phyloP scores from a whole-genome alignment of 495 filamentous ascomycete species.

The Haplographium delicatum region DNA sequence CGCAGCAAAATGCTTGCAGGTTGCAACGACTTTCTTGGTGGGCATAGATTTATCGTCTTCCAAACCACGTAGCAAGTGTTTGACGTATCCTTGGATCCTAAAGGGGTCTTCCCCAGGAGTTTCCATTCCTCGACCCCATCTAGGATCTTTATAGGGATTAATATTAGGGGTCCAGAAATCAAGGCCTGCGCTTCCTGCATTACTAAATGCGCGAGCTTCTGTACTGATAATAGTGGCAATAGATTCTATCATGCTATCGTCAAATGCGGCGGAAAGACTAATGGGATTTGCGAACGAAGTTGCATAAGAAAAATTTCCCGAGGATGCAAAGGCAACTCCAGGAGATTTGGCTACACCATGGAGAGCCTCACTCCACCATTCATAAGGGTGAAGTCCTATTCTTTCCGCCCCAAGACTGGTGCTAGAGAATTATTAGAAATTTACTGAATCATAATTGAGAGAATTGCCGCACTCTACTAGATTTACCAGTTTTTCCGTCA shows the following conservation, averaged over 20 bases:
- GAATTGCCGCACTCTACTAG: conserved; percentile 30
- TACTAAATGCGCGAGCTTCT: conserved; percentile 2
- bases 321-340: conserved; percentile 27
- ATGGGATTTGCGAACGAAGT: conserved; percentile 46
- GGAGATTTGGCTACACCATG: conserved; percentile 37
- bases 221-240: conserved; percentile 28
- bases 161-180: conserved; percentile 7
- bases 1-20: conserved; percentile 57
- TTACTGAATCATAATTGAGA: background rate
- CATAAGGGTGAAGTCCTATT: conserved; percentile 39
- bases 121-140: conserved; percentile 55
- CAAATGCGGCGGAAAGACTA: conserved; percentile 38
- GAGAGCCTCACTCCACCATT: conserved; percentile 50
- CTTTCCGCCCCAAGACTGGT: conserved; percentile 26
- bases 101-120: conserved; percentile 57
- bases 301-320: conserved; percentile 35
- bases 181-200: background rate
- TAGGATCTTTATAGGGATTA: conserved; percentile 32
- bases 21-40: conserved; percentile 47
- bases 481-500: conserved; percentile 37
- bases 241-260: conserved; percentile 39
- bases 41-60: conserved; percentile 43
- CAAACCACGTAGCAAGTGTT: conserved; percentile 53
- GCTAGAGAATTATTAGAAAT: background rate
- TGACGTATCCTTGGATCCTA: conserved; percentile 49